Evolutionary conservation across 805 yeast species (phyloP).

Genomic region (Zygoascus ofunaensis): DNA sequence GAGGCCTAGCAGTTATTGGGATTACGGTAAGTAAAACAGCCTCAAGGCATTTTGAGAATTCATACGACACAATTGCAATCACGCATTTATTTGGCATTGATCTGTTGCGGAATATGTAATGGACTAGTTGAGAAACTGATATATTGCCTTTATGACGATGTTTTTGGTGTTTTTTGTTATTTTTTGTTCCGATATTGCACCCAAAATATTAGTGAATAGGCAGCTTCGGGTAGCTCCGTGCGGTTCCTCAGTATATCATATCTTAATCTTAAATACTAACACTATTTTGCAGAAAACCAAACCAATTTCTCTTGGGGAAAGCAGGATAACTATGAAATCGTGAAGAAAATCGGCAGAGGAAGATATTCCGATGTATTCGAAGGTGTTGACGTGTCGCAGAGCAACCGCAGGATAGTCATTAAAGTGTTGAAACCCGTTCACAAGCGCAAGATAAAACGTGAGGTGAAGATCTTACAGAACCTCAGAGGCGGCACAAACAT

Average conservation of each 20-base stretch:
- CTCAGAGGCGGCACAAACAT: slow-evolving; percentile 77
- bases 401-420: slow-evolving; percentile 58
- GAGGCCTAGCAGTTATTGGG: slow-evolving; percentile 81
- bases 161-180: too few species aligned
- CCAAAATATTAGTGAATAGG: too few species aligned
- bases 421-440: slow-evolving; percentile 91
- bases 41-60: too few species aligned
- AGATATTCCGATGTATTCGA: slow-evolving; percentile 90
- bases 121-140: too few species aligned
- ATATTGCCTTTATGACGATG: too few species aligned
- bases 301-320: slow-evolving; percentile 68
- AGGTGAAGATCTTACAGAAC: slow-evolving; percentile 78
- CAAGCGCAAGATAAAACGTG: slow-evolving; percentile 85
- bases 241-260: too few species aligned
- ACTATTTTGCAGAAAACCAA: neutral
- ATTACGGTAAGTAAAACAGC: slow-evolving; percentile 37
- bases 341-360: slow-evolving; percentile 81
- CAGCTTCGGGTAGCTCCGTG: too few species aligned
- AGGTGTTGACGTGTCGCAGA: slow-evolving; percentile 55
- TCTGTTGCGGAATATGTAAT: too few species aligned
- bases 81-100: too few species aligned
- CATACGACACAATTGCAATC: too few species aligned
- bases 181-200: too few species aligned
- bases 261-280: too few species aligned
- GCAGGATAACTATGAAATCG: slow-evolving; percentile 77